Evolutionary conservation across 2,329 filamentous ascomycete species (phyloP).

Genomic region (Macroventuria anomochaeta): DNA sequence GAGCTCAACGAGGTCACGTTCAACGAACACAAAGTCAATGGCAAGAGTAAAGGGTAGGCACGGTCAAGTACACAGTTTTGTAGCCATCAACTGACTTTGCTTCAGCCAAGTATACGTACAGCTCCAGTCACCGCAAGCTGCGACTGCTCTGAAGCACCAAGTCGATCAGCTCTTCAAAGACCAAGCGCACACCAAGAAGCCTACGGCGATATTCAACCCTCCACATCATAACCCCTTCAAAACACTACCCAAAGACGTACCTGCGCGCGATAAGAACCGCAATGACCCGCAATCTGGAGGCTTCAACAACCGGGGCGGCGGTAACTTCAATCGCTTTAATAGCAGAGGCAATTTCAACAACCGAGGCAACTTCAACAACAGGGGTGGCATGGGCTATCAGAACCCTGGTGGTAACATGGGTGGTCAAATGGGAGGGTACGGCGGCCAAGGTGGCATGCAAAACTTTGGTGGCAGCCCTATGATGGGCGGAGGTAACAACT

Average conservation of each 20-base stretch:
- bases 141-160: slow-evolving; percentile 81
- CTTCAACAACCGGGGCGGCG: slow-evolving; percentile 52
- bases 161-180: slow-evolving; percentile 71
- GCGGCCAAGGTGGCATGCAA: slow-evolving; percentile 50
- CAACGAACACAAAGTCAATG: slow-evolving; percentile 98
- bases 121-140: slow-evolving; percentile 80
- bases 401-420: slow-evolving; percentile 42
- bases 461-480: slow-evolving; percentile 54
- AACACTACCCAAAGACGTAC: slow-evolving; percentile 87
- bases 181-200: slow-evolving; percentile 67
- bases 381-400: slow-evolving; percentile 22
- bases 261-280: slow-evolving; percentile 70
- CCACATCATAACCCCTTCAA: slow-evolving; percentile 85
- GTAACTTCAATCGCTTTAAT: slow-evolving; percentile 38
- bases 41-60: slow-evolving; percentile 93
- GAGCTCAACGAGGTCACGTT: slow-evolving; percentile 94
- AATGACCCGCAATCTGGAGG: slow-evolving; percentile 58
- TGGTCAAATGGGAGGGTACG: slow-evolving; percentile 55
- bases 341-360: slow-evolving; percentile 44
- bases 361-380: slow-evolving; percentile 42
- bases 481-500: slow-evolving; percentile 47
- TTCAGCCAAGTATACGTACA: slow-evolving; percentile 79
- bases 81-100: slow-evolving; percentile 15
- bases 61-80: too few species aligned
- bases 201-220: slow-evolving; percentile 75